phyloP scores from a whole-genome alignment of 495 filamentous ascomycete species.

The Penicillium roqueforti region DNA sequence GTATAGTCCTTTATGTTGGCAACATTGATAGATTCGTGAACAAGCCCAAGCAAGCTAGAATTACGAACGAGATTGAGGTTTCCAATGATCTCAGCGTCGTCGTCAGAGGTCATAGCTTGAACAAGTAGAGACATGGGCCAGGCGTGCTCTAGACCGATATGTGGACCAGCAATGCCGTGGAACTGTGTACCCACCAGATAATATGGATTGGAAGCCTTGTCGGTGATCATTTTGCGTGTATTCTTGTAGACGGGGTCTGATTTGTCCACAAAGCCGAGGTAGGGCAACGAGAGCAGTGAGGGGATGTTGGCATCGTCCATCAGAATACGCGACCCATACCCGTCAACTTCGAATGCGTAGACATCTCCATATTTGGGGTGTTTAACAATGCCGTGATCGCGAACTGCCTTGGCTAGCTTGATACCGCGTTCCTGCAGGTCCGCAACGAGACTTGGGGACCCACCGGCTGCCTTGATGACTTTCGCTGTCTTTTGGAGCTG shows the following conservation, averaged over 20 bases:
- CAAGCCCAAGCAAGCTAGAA: slow-evolving; percentile 68
- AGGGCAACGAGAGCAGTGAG: slow-evolving; percentile 78
- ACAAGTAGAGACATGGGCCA: slow-evolving; percentile 96
- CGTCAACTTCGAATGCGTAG: slow-evolving; percentile 96
- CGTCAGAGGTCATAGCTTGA: slow-evolving; percentile 83
- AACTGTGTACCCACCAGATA: slow-evolving; percentile 77
- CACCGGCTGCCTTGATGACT: slow-evolving; percentile 58
- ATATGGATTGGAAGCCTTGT: slow-evolving; percentile 79
- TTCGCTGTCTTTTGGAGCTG: slow-evolving; percentile 75
- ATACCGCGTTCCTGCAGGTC: slow-evolving; percentile 62
- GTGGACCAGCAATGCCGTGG: slow-evolving; percentile 81
- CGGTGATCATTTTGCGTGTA: slow-evolving; percentile 86
- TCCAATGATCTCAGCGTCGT: slow-evolving; percentile 75
- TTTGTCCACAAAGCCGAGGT: slow-evolving; percentile 73
- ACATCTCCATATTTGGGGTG: slow-evolving; percentile 82
- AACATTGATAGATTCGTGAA: slow-evolving; percentile 93
- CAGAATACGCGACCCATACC: slow-evolving; percentile 82
- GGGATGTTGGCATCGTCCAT: slow-evolving; percentile 99
- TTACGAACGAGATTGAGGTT: slow-evolving; percentile 69
- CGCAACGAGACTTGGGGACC: slow-evolving; percentile 42
- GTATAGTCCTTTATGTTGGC: slow-evolving; percentile 71
- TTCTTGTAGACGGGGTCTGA: slow-evolving; percentile 75
- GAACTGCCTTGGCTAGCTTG: slow-evolving; percentile 70
- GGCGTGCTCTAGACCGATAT: slow-evolving; percentile 78
- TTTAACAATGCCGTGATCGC: slow-evolving; percentile 83